Base-by-base conservation (phyloP, 2,329 filamentous ascomycete genomes). In the Aspergillus viridinutans region DNA sequence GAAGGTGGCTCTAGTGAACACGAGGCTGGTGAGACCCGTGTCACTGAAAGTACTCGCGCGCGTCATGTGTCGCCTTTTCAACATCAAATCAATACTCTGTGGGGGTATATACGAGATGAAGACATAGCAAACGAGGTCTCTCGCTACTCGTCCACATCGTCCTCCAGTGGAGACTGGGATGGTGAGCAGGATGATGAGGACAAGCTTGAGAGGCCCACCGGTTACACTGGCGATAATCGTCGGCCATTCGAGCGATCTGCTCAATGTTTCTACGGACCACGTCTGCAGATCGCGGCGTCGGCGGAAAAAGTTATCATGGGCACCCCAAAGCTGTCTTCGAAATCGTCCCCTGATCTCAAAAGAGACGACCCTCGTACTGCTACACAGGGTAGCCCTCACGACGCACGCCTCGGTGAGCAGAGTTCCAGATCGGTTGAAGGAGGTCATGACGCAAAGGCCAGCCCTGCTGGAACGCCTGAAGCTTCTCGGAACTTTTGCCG, bases 191-290 rank as follows among this genome's bases (percentile, higher is more conserved):
- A 63, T 26, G 70, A 71, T 45, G 69, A 61, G 3, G 69, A 74
- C 6, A 72, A 75, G 48, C 65, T 74, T 10, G 74, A 78, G 23
- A 57, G 54, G 20, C 63, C 60, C 23, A 61, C 55, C 48, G 56
- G 60, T 10, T 61, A 65, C 43, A 69, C 64, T 29, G 68, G 69
- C 4, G 63, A 69, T 32, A 67, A 65, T 54, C 61, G 61, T 17
- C 61, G 58, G 28, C 49, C 20, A 4, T 47, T 58, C 12, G 32
- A 52, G 6, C 51, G 35, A 29, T 25, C 60, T 20, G 57, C 52
- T 4, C 56, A 58, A 28, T 54, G 57, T 28, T 38, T 47, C n/a
- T 45, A 58, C 21, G 64, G 67, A 1, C 69, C 69, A 26, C 65
- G 45, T 20, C 59, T 72, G 20, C 66, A 53, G 32, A 66, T 72